Conservation (phyloP, 139 green algal genomes). For the Tetraselmis chui region DNA sequence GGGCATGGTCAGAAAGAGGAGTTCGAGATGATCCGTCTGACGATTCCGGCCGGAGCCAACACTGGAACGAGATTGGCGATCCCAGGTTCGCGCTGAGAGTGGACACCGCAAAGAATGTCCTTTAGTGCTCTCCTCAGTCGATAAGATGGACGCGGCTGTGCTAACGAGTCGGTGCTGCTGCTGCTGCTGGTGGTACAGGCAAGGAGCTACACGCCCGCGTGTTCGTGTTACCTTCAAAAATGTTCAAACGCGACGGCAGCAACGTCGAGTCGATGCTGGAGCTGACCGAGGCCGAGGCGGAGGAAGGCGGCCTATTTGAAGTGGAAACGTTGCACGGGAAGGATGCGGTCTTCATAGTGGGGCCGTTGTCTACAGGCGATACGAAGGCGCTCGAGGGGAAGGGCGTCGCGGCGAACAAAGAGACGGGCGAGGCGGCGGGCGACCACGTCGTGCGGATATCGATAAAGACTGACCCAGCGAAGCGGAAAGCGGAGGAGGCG, state of each 20-base stretch:
- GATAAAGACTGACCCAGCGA: not conserved
- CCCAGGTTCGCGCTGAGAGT: not conserved
- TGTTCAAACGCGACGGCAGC: constrained; percentile 10
- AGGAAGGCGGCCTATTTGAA: constrained; percentile 14
- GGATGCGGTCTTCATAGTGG: constrained; percentile 12
- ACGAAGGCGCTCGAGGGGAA: constrained; percentile 1
- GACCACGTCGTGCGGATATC: constrained; percentile 12
- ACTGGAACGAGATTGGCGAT: constrained; percentile 7
- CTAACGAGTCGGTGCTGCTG: no score
- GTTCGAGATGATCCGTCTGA: constrained; percentile 5
- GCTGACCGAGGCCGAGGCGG: constrained; percentile 11
- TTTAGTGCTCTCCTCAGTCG: no score
- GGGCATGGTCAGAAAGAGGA: constrained; percentile 9
- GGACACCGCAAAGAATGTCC: no score
- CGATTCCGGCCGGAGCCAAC: not conserved
- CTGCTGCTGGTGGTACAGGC: not conserved
- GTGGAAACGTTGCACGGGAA: constrained; percentile 14
- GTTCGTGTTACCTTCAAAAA: constrained; percentile 11
- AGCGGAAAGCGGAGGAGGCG: constrained; percentile 1
- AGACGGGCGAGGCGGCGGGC: not conserved
- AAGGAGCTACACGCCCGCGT: constrained; percentile 5
- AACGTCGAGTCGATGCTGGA: constrained; percentile 11
- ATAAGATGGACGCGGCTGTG: no score
- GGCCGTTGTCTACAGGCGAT: not conserved
- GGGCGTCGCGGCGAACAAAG: not conserved